Evolutionary conservation across 2,329 filamentous ascomycete genomes (phyloP).

Genomic region (Tolypocladium inflatum): DNA sequence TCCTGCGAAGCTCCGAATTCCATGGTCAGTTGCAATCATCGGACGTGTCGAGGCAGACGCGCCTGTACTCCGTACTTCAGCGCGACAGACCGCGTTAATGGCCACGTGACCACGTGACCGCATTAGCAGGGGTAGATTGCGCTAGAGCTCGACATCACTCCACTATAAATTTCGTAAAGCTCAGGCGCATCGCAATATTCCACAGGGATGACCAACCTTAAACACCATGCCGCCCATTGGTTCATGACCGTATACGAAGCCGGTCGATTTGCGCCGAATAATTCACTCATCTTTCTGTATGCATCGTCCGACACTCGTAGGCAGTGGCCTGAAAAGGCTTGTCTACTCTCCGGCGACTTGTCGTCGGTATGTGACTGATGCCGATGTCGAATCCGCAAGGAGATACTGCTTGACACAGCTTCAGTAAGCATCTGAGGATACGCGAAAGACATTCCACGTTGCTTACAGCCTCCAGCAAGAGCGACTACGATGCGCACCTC

Average conservation of each 20-base stretch:
- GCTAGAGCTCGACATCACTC: slow-evolving; percentile 14
- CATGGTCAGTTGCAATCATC: slow-evolving; percentile 21
- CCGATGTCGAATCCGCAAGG: slow-evolving; percentile 42
- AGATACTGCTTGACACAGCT: slow-evolving; percentile 45
- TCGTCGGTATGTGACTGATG: slow-evolving; percentile 38
- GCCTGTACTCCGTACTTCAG: slow-evolving; percentile 12
- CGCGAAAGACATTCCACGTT: not conserved
- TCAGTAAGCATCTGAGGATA: slow-evolving; percentile 24
- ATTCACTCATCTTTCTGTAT: slow-evolving; percentile 17
- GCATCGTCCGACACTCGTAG: slow-evolving; percentile 25
- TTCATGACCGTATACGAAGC: not conserved
- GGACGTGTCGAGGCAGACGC: slow-evolving; percentile 22
- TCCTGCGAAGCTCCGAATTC: slow-evolving; percentile 27
- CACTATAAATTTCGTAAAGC: slow-evolving; percentile 1
- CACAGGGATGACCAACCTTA: slow-evolving; percentile 2
- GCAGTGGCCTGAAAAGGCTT: slow-evolving; percentile 29
- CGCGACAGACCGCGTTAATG: slow-evolving; percentile 26
- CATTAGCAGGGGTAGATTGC: slow-evolving; percentile 7
- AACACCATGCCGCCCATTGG: slow-evolving; percentile 10
- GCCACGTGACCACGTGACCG: slow-evolving; percentile 37
- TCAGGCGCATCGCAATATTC: not conserved
- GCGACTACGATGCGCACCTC: slow-evolving; percentile 81
- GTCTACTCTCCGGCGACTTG: slow-evolving; percentile 13
- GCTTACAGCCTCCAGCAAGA: slow-evolving; percentile 47
- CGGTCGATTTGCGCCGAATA: not conserved